Evolutionary conservation across 768 basidiomycete genomes (phyloP), one percentile per base, ranked within the genome.

Genomic region (Naganishia vishniacii): DNA sequence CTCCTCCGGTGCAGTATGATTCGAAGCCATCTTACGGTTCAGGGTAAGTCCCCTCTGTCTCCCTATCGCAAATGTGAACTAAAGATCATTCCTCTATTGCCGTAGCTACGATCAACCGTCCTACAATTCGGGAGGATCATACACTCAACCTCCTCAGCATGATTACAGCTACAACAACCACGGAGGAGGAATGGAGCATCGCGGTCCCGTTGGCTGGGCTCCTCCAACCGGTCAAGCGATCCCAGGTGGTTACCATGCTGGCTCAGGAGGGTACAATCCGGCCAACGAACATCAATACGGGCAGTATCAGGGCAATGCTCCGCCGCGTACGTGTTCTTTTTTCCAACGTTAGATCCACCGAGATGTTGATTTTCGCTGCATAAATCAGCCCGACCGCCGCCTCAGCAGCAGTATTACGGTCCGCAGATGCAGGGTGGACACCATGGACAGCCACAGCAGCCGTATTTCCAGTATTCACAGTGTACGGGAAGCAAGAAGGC

Each of bases 401-500:
- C 79, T 4, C 79, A 82, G 45, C 77, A 81, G 29, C 88, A 89
- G 70, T 73, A 81, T 65, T 88, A 86, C 68, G 85, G 86, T 1
- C 83, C 84, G 11, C 84, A 84, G 56, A 76, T 82, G 49, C 80
- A 84, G 65, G 80, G 77, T 23, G 75, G 73, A 4, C 63, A 78
- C 1, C 69, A 71, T 42, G 69, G 72, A 8, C 68, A 80, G 34
- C 75, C 77, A 56, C 79, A 80, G 40, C 84, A 87, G 68, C 82
- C 83, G 1, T 88, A 77, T 76, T 92, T 90, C 80, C 86, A 88
- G 70, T 91, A 90, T 71, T 92, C 90, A 2, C 89, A 90, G 70
- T 95, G 93, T 72, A 89, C 79, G 20, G 89, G 91, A 31, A 85
- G 47, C 23, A 87, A 86, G 77, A 97, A 91, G 77, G 94, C 91